These are phyloP conservation scores for Torrubiella hemipterigena DNA, from an alignment of 2,329 filamentous ascomycete genomes.

Conservation along the genomic window DNA sequence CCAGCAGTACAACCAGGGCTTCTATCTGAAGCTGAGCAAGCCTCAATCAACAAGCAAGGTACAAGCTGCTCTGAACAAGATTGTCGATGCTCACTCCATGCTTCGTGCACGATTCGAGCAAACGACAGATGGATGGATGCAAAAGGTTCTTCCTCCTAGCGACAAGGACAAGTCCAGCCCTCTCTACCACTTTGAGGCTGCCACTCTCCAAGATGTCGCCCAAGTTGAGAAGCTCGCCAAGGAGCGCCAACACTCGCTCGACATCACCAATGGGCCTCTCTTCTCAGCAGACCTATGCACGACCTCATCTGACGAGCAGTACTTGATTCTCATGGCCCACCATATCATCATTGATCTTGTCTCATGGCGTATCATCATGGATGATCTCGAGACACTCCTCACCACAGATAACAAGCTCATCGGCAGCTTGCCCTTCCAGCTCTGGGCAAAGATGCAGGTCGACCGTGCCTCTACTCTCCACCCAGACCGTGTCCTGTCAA, in stretches of 20 bases:
- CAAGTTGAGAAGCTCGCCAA: constrained; percentile 1
- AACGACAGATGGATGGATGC: constrained; percentile 3
- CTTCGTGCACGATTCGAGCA: constrained; percentile 20
- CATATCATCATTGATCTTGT: constrained; percentile 28
- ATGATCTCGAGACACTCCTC: constrained; percentile 9
- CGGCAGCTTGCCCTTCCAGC: constrained; percentile 16
- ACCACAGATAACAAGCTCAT: too few relatives aligned
- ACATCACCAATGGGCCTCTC: constrained; percentile 10
- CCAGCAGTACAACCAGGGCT: constrained; percentile 32
- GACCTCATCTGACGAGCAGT: constrained; percentile 4
- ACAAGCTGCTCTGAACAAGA: constrained; percentile 9
- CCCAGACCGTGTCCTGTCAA: constrained; percentile 6
- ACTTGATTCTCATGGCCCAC: constrained; percentile 8
- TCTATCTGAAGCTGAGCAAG: constrained; percentile 19
- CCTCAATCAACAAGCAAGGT: constrained; percentile 8
- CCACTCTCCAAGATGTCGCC: neutral
- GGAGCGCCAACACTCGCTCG: constrained; percentile 5
- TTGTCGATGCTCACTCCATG: constrained; percentile 22
- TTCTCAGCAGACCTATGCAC: constrained; percentile 11
- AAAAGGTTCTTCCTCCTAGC: too few relatives aligned
- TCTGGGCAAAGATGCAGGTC: constrained; percentile 16
- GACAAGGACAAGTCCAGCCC: too few relatives aligned
- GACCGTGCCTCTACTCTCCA: neutral
- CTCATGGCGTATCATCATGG: constrained; percentile 28
- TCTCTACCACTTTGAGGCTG: constrained; percentile 10